Evolutionary conservation across 129 eudicot species (phyloP).

Genomic region (Chrysanthemum seticuspe): DNA sequence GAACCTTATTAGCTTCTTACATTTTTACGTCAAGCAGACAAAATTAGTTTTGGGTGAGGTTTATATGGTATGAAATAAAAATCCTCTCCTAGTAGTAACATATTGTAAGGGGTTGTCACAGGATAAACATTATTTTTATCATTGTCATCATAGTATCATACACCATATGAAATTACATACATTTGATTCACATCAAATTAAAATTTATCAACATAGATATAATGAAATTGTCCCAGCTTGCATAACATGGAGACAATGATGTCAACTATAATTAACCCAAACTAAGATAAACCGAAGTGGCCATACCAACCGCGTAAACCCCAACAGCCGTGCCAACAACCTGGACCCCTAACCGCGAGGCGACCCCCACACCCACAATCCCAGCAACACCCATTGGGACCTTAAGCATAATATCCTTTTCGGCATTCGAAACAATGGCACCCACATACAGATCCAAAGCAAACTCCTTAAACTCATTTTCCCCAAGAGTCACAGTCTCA

Average conservation of each 20-base stretch:
- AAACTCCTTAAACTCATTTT: slow-evolving; percentile 48
- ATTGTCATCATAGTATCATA: background rate
- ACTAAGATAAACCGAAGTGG: slow-evolving; percentile 52
- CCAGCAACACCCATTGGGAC: slow-evolving; percentile 61
- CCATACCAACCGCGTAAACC: slow-evolving; percentile 68
- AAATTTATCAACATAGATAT: background rate
- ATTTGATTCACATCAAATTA: background rate
- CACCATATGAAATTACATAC: background rate
- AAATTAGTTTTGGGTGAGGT: background rate
- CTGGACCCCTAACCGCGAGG: slow-evolving; percentile 35
- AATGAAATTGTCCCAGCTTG: background rate
- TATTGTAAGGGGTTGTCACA: background rate
- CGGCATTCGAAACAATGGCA: slow-evolving; percentile 50
- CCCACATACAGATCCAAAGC: slow-evolving; percentile 47
- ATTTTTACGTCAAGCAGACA: background rate
- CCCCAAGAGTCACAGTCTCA: slow-evolving; percentile 25
- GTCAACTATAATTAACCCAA: slow-evolving; percentile 16
- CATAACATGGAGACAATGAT: background rate
- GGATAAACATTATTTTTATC: no score
- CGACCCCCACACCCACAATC: slow-evolving; percentile 65
- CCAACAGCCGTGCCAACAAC: slow-evolving; percentile 63
- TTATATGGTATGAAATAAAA: background rate
- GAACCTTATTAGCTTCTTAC: slow-evolving; percentile 3
- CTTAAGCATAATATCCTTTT: slow-evolving; percentile 38
- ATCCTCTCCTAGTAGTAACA: background rate